These are phyloP conservation scores for Boletus reticulatus DNA, from an alignment of 768 basidiomycete genomes.

Conservation along the genomic window DNA sequence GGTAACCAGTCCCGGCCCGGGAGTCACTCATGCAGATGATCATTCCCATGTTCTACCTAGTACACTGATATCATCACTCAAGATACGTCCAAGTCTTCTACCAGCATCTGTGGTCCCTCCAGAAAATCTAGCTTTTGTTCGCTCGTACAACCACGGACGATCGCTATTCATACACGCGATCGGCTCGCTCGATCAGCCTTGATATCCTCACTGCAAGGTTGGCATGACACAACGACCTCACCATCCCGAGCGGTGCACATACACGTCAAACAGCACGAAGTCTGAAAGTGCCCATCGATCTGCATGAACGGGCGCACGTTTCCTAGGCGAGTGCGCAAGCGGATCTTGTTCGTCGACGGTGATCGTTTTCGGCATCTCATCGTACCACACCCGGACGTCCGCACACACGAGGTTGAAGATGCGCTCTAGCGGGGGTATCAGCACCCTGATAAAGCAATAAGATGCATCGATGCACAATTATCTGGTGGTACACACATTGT, in stretches of 20 bases:
- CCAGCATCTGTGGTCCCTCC: slow-evolving; percentile 27
- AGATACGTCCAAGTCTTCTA: slow-evolving; percentile 26
- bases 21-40: no score
- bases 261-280: slow-evolving; percentile 66
- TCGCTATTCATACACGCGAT: slow-evolving; percentile 81
- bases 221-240: slow-evolving; percentile 26
- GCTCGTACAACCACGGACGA: slow-evolving; percentile 79
- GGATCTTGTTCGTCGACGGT: slow-evolving; percentile 36
- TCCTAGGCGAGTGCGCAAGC: slow-evolving; percentile 36
- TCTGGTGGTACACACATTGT: slow-evolving; percentile 32
- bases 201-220: slow-evolving; percentile 55
- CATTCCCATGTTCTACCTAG: no score
- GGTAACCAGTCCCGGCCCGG: no score
- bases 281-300: slow-evolving; percentile 77
- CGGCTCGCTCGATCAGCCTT: slow-evolving; percentile 56
- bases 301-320: slow-evolving; percentile 25
- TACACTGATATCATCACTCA: no score
- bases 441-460: slow-evolving; percentile 84
- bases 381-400: slow-evolving; percentile 2
- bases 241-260: slow-evolving; percentile 53
- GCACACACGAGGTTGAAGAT: slow-evolving; percentile 68
- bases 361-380: slow-evolving; percentile 16
- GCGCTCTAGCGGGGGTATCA: slow-evolving; percentile 88
- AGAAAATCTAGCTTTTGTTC: slow-evolving; percentile 46
- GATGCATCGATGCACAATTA: slow-evolving; percentile 75